Conservation (phyloP, 306 rosid genomes). For the Parietaria judaica region DNA sequence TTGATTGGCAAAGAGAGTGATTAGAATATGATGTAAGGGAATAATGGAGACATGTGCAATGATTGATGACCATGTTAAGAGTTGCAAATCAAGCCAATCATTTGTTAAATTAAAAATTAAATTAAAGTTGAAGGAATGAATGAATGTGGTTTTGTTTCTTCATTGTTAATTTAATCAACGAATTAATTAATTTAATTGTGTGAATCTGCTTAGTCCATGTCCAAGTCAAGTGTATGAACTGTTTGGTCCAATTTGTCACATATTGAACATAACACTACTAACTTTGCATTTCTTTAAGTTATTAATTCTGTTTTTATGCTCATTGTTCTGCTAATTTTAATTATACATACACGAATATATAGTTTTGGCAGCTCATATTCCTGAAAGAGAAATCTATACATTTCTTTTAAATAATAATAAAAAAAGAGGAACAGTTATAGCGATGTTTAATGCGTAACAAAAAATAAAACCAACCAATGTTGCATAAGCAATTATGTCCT, state of each 20-base stretch:
- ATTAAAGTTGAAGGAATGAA: conserved; percentile 34
- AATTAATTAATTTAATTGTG: conserved; percentile 11
- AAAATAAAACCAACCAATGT: no score
- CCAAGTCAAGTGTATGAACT: conserved; percentile 33
- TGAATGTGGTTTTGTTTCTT: conserved; percentile 37
- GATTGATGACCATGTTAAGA: conserved; percentile 41
- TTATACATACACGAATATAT: no score
- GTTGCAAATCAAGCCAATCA: conserved; percentile 37
- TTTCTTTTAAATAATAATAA: no score
- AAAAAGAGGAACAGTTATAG: no score
- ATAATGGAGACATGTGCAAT: conserved; percentile 80
- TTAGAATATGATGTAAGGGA: conserved; percentile 44
- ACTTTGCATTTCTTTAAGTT: conserved; percentile 19
- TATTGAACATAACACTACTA: conserved; percentile 18
- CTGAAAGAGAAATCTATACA: no score
- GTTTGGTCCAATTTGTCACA: conserved; percentile 33
- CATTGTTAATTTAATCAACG: conserved; percentile 3
- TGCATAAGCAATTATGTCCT: no score
- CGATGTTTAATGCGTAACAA: no score
- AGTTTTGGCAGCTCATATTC: no score
- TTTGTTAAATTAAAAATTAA: conserved; percentile 14
- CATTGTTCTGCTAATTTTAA: neutral
- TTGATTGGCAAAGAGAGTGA: neutral
- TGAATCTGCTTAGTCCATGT: conserved; percentile 20
- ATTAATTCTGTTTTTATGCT: neutral